These are phyloP conservation scores for Sphagnum tenellum DNA, from an alignment of 225 moss, liverwort and hornwort genomes.

Conservation along the genomic window DNA sequence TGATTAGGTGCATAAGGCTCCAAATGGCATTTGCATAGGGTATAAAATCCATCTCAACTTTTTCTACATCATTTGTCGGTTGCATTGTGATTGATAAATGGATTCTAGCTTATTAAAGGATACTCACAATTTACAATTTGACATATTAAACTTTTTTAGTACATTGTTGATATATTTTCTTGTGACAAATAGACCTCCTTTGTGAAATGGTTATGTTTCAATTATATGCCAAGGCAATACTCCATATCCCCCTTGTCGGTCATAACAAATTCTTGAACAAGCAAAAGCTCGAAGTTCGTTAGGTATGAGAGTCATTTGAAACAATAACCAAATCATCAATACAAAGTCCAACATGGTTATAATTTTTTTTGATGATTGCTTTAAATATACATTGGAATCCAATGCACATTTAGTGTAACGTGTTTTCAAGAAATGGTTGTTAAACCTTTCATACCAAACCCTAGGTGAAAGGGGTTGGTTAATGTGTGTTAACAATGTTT, in stretches of 20 bases:
- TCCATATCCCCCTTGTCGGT: not conserved
- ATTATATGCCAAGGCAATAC: conserved; percentile 1
- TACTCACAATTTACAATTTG: not conserved
- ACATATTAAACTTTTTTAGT: not conserved
- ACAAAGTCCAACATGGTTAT: not conserved
- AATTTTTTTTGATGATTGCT: not conserved
- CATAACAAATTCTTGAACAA: conserved; percentile 2
- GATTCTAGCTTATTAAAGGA: not conserved
- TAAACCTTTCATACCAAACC: conserved; percentile 2
- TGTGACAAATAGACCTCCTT: not conserved
- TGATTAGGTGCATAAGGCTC: conserved; percentile 1
- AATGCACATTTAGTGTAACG: not conserved
- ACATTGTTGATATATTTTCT: not conserved
- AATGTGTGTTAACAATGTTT: no score
- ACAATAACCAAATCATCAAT: not conserved
- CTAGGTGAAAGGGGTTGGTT: no score
- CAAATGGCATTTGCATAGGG: conserved; percentile 1
- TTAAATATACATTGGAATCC: conserved; percentile 4
- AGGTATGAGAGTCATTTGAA: not conserved
- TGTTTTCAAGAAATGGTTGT: not conserved
- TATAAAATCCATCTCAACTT: not conserved
- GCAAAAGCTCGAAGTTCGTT: no score
- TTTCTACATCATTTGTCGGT: not conserved
- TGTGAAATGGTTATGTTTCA: not conserved
- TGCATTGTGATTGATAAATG: not conserved